Base-by-base conservation (phyloP, 306 rosid species). In the Acmispon strigosus region DNA sequence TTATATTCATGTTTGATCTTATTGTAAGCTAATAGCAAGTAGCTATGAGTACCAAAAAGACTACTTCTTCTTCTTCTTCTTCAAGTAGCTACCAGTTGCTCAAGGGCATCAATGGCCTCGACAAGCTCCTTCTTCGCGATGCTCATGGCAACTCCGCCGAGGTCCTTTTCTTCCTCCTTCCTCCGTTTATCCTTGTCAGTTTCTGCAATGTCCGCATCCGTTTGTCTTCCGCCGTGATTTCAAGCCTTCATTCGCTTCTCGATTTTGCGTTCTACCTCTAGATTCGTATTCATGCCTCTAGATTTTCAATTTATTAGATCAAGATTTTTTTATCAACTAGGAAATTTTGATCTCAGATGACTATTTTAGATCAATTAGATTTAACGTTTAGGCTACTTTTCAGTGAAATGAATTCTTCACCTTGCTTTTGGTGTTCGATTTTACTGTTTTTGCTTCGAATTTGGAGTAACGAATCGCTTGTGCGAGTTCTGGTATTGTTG, bases 41-140 rank as follows among this genome's bases (percentile, higher is more conserved):
- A n/a, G n/a, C 54, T 9, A 88, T 88, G 93, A 88, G 84, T 59
- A 62, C 36, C 61, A 86, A 84, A n/a, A 86, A 75, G 80, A 45
- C 8, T 1, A 5, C 67, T 60, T 22, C 42, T n/a, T n/a, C n/a
- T n/a, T n/a, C n/a, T n/a, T n/a, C n/a, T n/a, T n/a, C n/a, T n/a
- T n/a, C n/a, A 10, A 37, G 81, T 16, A 57, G 32, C 53, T 36
- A 89, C 82, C 85, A 86, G 85, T 41, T 72, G 52, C 29, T 66
- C 73, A 88, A 82, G 53, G 97, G 90, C 78, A 3, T 69, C 81
- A 86, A 86, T 85, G 95, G 90, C 70, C 83, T 83, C 69, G 82
- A 86, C 43, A 86, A 86, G 78, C 60, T 86, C 60, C 70, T 89
- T 13, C 84, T 78, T 43, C 79, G 82, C 59, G 64, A 86, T 3